Evolutionary conservation across 257 asterid genomes (phyloP).

Genomic region (Primulina eburnea): DNA sequence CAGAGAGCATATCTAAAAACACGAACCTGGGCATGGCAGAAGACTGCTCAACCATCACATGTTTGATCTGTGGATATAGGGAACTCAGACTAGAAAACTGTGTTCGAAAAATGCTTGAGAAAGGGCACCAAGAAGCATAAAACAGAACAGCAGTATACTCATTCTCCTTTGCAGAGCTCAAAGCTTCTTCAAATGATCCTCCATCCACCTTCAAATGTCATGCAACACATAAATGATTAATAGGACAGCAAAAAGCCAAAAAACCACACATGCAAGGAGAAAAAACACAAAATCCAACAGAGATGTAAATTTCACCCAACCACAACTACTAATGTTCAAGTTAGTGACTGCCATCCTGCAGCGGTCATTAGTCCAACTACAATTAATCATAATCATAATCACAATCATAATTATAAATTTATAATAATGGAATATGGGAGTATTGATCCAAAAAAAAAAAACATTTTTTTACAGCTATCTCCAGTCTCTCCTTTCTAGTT

Average conservation of each 20-base stretch:
- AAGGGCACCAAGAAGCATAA: constrained; percentile 72
- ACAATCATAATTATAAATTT: background rate
- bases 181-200: constrained; percentile 39
- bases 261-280: constrained; percentile 7
- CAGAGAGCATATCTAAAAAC: background rate
- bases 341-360: background rate
- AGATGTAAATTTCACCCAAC: constrained; percentile 1
- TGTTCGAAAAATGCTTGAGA: constrained; percentile 39
- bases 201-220: constrained; percentile 48
- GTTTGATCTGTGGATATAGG: constrained; percentile 65
- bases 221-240: constrained; percentile 16
- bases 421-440: background rate
- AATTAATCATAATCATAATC: background rate
- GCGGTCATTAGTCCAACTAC: background rate
- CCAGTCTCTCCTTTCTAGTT: background rate
- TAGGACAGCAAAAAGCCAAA: constrained; percentile 13
- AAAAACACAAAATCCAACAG: background rate
- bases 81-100: constrained; percentile 47
- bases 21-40: constrained; percentile 59
- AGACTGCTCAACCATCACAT: constrained; percentile 55
- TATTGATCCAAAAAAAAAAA: background rate
- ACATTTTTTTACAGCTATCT: background rate
- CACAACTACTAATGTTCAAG: background rate
- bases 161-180: constrained; percentile 37
- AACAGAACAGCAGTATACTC: constrained; percentile 49